Conservation (phyloP, 768 basidiomycete species). For the Pleurotus sapidus region DNA sequence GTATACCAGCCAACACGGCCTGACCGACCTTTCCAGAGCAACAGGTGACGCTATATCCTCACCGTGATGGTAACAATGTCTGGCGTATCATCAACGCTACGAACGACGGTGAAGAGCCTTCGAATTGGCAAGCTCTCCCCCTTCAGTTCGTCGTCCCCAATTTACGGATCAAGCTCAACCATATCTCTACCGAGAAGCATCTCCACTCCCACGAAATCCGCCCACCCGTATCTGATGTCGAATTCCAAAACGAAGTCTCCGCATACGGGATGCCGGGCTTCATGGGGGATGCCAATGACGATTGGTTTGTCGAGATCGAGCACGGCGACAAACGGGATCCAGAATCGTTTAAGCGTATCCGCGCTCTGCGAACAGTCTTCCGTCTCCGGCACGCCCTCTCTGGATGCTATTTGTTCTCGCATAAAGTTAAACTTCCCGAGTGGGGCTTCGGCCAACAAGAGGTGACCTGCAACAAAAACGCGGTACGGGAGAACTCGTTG, state of each 20-base stretch:
- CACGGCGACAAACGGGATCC: conserved; percentile 60
- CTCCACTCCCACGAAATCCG: conserved; percentile 95
- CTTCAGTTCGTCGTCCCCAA: conserved; percentile 64
- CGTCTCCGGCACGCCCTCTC: conserved; percentile 80
- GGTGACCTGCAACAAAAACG: conserved; percentile 99
- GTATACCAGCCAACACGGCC: neutral
- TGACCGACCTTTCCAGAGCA: conserved; percentile 59
- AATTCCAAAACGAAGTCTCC: conserved; percentile 98
- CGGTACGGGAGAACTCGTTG: conserved; percentile 81
- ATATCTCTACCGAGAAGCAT: conserved; percentile 76
- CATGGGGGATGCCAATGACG: conserved; percentile 88
- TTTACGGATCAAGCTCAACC: conserved; percentile 76
- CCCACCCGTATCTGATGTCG: conserved; percentile 94
- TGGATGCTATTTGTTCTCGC: conserved; percentile 96
- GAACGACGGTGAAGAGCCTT: conserved; percentile 28
- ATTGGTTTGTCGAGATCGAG: conserved; percentile 88
- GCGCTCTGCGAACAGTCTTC: conserved; percentile 81
- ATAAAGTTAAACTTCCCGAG: conserved; percentile 96
- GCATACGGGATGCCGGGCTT: conserved; percentile 89
- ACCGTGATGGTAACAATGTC: conserved; percentile 94
- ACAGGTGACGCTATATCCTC: conserved; percentile 98
- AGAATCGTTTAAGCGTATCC: conserved; percentile 66
- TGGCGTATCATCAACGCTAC: conserved; percentile 87
- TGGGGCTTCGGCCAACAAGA: conserved; percentile 99
- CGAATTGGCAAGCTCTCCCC: conserved; percentile 48